Evolutionary conservation across 106 monocot genomes (phyloP), one percentile per base, ranked within the genome.

Genomic region (Agapanthus africanus): DNA sequence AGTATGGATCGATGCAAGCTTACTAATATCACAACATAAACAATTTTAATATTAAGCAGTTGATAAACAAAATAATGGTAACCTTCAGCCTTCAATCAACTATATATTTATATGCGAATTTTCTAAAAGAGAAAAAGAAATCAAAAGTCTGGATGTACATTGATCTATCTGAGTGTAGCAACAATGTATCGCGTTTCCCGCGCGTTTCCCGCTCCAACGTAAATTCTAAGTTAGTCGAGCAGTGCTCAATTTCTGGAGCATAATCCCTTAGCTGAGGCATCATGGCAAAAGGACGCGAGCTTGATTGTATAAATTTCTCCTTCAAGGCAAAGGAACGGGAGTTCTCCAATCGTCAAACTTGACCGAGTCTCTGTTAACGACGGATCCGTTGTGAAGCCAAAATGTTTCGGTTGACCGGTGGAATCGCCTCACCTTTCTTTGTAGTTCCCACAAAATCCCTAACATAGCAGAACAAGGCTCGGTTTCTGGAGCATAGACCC

Each of bases 391-490:
- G 68, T 95, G 88, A 16, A 95, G 88, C 95, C 95, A 95, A 65
- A 95, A 95, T 34, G 95, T 95, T 74, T 95, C 91, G n/a, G 79
- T 37, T 26, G 95, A 95, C 32, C 91, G 95, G 64, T 91, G 95
- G 66, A 95, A 95, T 34, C 42, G 76, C 76, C 90, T 79, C 22
- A 82, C 86, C 59, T 95, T 95, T 41, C 72, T 86, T 73, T 88
- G 86, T 33, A 95, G 74, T 69, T 95, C 95, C 91, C 86, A 88
- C 63, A 91, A 23, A 49, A 95, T 86, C n/a, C 81, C 95, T n/a
- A 79, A 19, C 76, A 79, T 86, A 19, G 95, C 91, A 11, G 91
- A 95, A 73, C 95, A 91, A 10, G 78, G 76, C 36, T 85, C 84
- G 6, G 81, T 84, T 51, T 91, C 95, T 11, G 77, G 40, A 51